Conservation (phyloP, 768 basidiomycete species). For the Suillus subalutaceus region DNA sequence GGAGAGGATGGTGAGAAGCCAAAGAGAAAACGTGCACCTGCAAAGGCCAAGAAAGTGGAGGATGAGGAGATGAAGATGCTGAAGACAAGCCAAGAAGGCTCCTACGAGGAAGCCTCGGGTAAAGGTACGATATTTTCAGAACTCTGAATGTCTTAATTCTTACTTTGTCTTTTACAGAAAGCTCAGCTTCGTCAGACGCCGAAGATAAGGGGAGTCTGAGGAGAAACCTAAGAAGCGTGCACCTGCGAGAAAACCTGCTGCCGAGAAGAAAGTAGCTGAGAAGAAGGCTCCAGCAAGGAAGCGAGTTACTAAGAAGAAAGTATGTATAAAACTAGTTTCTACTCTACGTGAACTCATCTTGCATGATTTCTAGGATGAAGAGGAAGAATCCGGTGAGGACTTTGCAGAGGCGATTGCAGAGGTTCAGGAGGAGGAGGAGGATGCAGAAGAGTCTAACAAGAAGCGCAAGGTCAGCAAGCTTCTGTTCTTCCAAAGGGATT, state of each 20-base stretch:
- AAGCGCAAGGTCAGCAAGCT: conserved; percentile 66
- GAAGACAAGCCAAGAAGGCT: conserved; percentile 33
- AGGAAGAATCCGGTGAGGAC: conserved; percentile 49
- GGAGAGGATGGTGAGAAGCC: conserved; percentile 39
- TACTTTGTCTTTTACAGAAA: conserved; percentile 26
- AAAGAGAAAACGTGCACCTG: conserved; percentile 35
- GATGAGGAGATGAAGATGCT: conserved; percentile 38
- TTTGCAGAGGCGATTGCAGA: conserved; percentile 47
- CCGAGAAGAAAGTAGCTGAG: conserved; percentile 49
- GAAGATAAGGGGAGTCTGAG: conserved; percentile 41
- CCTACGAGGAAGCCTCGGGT: conserved; percentile 38
- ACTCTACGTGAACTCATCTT: too few relatives aligned
- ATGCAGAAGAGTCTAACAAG: conserved; percentile 44
- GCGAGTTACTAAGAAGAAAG: conserved; percentile 14
- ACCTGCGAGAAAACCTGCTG: conserved; percentile 45
- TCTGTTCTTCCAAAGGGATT: conserved; percentile 10
- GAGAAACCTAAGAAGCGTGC: conserved; percentile 53
- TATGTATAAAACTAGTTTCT: conserved; percentile 9
- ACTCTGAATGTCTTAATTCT: conserved; percentile 13
- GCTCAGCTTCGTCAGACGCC: conserved; percentile 24
- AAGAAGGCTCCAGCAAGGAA: conserved; percentile 40
- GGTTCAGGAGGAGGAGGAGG: conserved; percentile 51
- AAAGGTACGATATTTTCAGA: conserved; percentile 28
- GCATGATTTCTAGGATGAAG: conserved; percentile 27
- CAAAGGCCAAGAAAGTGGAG: conserved; percentile 36